Percentiles rank a stretch among this genome's conserved stretches.
Evolutionary conservation across 208 protist species (phyloP).

Genomic region (Acanthamoeba sp.): DNA sequence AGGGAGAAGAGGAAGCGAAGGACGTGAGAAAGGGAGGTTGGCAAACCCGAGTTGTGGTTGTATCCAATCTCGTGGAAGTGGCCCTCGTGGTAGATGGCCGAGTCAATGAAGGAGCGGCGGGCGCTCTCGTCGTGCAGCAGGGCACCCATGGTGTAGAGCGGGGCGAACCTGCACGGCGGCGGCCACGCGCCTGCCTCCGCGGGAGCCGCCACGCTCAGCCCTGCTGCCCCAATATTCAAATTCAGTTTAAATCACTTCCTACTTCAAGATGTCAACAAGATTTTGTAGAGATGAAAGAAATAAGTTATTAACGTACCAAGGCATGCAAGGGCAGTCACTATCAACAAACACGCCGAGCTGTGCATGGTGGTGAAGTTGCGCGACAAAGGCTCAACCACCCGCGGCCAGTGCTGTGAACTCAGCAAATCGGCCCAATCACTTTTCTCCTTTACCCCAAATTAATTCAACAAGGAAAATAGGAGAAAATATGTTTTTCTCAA

Average conservation of each 20-base stretch:
- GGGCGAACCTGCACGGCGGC: slow-evolving; percentile 41
- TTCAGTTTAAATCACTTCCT: too few relatives aligned
- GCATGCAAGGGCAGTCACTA: too few relatives aligned
- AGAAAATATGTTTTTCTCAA: too few relatives aligned
- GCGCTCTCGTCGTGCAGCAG: slow-evolving; percentile 13
- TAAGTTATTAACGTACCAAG: too few relatives aligned
- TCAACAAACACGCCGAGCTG: neutral
- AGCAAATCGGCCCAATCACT: too few relatives aligned
- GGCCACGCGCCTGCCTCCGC: neutral
- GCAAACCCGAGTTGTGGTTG: slow-evolving; percentile 7
- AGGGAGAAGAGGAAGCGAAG: neutral
- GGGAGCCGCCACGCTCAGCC: neutral
- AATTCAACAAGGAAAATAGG: too few relatives aligned
- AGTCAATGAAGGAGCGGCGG: neutral
- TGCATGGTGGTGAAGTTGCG: too few relatives aligned
- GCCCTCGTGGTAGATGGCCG: slow-evolving; percentile 53
- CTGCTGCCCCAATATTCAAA: neutral
- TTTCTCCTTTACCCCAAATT: too few relatives aligned
- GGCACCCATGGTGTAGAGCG: slow-evolving; percentile 8
- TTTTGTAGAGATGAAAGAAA: too few relatives aligned
- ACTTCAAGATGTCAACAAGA: too few relatives aligned
- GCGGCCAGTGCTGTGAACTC: too few relatives aligned
- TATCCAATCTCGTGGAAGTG: slow-evolving; percentile 31
- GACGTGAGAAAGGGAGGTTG: neutral
- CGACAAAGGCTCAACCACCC: too few relatives aligned